Evolutionary conservation across 2,329 filamentous ascomycete genomes (phyloP).

Genomic region (Penicillium griseofulvum): DNA sequence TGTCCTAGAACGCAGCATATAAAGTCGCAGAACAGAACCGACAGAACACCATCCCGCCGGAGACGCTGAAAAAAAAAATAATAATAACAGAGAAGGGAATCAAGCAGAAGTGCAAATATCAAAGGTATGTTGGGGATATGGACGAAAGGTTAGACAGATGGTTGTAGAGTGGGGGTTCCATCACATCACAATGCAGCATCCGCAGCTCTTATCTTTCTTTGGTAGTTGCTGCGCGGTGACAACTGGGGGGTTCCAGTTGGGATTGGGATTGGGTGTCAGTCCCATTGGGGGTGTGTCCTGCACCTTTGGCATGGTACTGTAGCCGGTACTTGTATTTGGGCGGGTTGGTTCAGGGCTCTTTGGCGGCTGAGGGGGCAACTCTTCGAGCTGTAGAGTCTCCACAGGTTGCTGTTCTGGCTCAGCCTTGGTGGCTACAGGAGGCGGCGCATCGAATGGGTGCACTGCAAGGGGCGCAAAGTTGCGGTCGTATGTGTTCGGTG

Average conservation of each 20-base stretch:
- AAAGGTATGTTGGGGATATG: constrained; percentile 15
- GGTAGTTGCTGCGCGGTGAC: constrained; percentile 55
- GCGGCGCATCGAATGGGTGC: constrained; percentile 34
- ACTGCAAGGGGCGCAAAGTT: constrained; percentile 76
- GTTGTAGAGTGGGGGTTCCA: constrained; percentile 9
- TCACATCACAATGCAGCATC: constrained; percentile 76
- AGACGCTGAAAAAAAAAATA: constrained; percentile 14
- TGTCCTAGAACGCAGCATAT: constrained; percentile 3
- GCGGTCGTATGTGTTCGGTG: constrained; percentile 79
- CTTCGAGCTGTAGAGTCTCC: constrained; percentile 10
- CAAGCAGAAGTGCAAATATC: constrained; percentile 13
- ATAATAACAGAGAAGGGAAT: constrained; percentile 13
- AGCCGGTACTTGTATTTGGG: constrained; percentile 47
- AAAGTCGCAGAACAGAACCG: constrained; percentile 12
- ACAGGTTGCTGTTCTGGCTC: constrained; percentile 7
- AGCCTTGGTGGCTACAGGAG: constrained; percentile 18
- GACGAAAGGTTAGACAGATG: constrained; percentile 15
- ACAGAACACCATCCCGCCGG: constrained; percentile 22
- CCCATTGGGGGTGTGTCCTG: constrained; percentile 37
- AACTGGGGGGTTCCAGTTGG: constrained; percentile 44
- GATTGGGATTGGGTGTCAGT: constrained; percentile 38
- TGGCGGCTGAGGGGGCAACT: constrained; percentile 22
- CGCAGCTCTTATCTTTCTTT: constrained; percentile 55
- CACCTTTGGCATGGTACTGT: constrained; percentile 51
- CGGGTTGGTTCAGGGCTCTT: constrained; percentile 35